These are phyloP conservation scores for Paraphoma chrysanthemicola DNA, from an alignment of 2,329 filamentous ascomycete genomes.

Conservation along the genomic window DNA sequence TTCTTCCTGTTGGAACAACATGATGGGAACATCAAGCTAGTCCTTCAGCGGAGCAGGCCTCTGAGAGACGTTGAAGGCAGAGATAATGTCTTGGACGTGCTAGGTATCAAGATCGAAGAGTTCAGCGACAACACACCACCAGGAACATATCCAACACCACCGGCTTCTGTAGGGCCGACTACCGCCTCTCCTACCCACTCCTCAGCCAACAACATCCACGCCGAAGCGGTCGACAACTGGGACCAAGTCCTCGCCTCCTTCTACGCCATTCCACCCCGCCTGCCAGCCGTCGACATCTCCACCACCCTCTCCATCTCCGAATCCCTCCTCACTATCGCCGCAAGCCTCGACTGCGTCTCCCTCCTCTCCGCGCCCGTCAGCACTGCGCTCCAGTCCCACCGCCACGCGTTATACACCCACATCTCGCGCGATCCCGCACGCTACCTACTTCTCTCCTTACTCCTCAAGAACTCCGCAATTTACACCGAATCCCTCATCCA, in stretches of 20 bases:
- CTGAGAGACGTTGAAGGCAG: background rate
- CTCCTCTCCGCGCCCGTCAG: conserved; percentile 31
- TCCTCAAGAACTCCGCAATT: conserved; percentile 35
- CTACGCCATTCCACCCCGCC: conserved; percentile 25
- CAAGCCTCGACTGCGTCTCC: conserved; percentile 24
- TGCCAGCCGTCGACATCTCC: conserved; percentile 19
- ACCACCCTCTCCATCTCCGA: conserved; percentile 34
- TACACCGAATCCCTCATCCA: conserved; percentile 49
- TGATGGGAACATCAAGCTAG: background rate
- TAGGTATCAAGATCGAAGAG: background rate
- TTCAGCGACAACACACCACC: background rate
- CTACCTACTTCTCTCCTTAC: conserved; percentile 40
- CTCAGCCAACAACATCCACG: background rate
- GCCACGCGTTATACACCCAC: conserved; percentile 33
- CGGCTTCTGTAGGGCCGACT: background rate
- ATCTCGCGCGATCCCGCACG: conserved; percentile 41
- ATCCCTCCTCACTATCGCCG: conserved; percentile 33
- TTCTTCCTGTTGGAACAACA: conserved; percentile 8
- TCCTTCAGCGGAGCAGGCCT: background rate
- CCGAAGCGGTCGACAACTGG: conserved; percentile 5
- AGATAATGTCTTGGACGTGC: background rate
- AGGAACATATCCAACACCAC: background rate
- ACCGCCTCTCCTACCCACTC: background rate
- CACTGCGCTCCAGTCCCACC: conserved; percentile 26
- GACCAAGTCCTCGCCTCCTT: conserved; percentile 34